Base-by-base conservation (phyloP, 768 basidiomycete genomes). In the Wakefieldia striispora region DNA sequence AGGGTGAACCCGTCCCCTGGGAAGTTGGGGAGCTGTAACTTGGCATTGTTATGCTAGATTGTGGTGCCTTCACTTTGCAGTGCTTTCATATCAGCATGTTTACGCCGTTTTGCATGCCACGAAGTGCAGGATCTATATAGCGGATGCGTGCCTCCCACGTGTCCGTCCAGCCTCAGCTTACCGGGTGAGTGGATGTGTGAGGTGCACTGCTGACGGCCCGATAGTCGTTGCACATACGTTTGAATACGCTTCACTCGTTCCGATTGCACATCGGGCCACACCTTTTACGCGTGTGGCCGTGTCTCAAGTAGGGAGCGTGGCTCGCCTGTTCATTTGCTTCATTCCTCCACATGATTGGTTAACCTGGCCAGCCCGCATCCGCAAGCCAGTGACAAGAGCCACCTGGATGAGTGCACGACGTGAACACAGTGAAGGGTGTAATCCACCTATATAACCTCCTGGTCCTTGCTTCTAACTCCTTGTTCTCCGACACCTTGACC, bases 1-100 rank as follows among this genome's bases (percentile, higher is more conserved):
- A 90, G 67, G 82, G 85, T 31, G 88, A 90, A 66, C 84, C 85
- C 33, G 77, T 90, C 31, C 84, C 88, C 51, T 91, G 89, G 89
- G 86, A 86, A 67, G 75, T 81, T 9, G 89, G 82, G 45, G 89
- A 89, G 59, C 59, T 91, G 67, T 90, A 77, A 69, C 49, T 45
- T 51, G 35, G 43, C 50, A 40, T 50, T 52, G 59, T 58, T 59
- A 55, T 58, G 52, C 48, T 51, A 62, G 43, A 43, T 48, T 56
- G 47, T 42, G 13, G 47, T 55, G 47, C 57, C 35, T 68, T 62
- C 55, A 56, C 59, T 55, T 61, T 68, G 53, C 62, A 56, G 63
- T 67, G 65, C 57, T 62, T 55, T 68, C 65, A 69, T 60, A 62
- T 67, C 65, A 62, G 48, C 55, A 41, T 11, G 50, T 61, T 57